phyloP scores from a whole-genome alignment of 805 yeast species.

The Metschnikowia vanudenii region DNA sequence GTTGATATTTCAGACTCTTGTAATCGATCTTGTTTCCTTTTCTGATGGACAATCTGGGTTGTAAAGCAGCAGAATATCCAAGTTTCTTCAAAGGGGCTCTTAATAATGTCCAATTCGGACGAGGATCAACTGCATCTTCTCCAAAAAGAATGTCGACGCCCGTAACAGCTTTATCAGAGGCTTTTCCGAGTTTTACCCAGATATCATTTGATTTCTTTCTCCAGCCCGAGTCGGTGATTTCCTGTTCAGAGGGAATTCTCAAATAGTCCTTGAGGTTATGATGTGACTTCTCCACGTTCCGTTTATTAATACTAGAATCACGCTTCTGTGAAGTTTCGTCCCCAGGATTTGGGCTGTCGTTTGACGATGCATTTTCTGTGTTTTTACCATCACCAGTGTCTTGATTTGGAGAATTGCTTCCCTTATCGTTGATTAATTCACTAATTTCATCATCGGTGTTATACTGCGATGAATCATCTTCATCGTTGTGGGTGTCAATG shows the following conservation, averaged over 20 bases:
- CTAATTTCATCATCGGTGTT: conserved; percentile 5
- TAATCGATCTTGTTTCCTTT: conserved; percentile 35
- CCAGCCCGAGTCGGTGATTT: conserved; percentile 48
- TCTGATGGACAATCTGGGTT: conserved; percentile 32
- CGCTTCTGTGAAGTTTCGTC: not conserved
- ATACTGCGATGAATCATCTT: too few species aligned
- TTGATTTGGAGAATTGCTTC: too few species aligned
- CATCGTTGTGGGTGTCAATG: too few species aligned
- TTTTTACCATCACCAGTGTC: not conserved
- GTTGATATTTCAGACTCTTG: conserved; percentile 24
- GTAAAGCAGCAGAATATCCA: conserved; percentile 20
- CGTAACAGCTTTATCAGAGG: conserved; percentile 42
- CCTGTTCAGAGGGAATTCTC: conserved; percentile 33
- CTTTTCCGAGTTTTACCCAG: conserved; percentile 58
- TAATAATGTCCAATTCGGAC: conserved; percentile 61
- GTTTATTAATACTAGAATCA: not conserved
- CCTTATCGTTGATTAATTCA: too few species aligned
- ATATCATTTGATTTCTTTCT: conserved; percentile 45
- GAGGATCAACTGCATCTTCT: conserved; percentile 68
- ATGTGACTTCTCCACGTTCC: conserved; percentile 23
- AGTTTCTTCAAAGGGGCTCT: conserved; percentile 26
- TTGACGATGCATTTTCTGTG: not conserved
- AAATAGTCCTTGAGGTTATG: conserved; percentile 20
- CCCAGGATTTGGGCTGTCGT: not conserved
- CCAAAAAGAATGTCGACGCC: conserved; percentile 75